A percentile compares a stretch with the other conserved stretches of the same genome.
Conservation (phyloP, 345 rosid genomes). For the rapeseed (Brassica napus) region Da-Ae NC_063447.1:7397001-7397500, state of each 20-base stretch:
- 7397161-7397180: background rate
- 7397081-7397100: background rate
- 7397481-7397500: background rate
- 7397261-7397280: background rate
- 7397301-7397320: background rate
- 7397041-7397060: background rate
- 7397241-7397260: background rate
- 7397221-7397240: background rate
- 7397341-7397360: background rate
- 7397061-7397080: background rate
- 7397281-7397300: background rate
- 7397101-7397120: background rate
- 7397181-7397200: background rate
- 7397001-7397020: background rate
- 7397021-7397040: background rate
- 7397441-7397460: background rate
- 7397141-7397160: background rate
- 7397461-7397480: slow-evolving; percentile 1
- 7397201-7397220: background rate
- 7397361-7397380: slow-evolving; percentile 1
- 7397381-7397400: background rate
- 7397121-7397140: background rate
- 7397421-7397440: background rate
- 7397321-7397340: background rate
- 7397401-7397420: background rate